Percentiles rank a stretch among this genome's conserved stretches.
phyloP scores from a whole-genome alignment of 108 stramenopile genomes.

The Epithemia pelagica region DNA sequence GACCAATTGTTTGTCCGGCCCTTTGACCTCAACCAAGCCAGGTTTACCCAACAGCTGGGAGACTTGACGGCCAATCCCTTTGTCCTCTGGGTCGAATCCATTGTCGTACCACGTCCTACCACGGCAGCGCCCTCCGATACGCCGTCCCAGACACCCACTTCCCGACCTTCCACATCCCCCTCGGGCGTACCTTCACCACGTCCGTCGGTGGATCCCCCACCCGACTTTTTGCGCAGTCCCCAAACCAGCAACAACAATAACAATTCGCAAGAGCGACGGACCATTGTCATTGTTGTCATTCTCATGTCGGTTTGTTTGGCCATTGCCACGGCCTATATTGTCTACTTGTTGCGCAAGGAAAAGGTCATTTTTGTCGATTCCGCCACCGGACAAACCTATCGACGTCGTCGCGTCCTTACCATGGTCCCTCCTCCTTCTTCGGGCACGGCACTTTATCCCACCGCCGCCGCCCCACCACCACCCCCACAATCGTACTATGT shows the following conservation, averaged over 20 bases:
- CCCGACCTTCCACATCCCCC: neutral
- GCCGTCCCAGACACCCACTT: neutral
- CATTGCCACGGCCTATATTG: neutral
- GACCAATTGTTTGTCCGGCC: neutral
- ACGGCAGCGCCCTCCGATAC: neutral
- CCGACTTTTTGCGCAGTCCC: neutral
- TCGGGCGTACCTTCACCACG: neutral
- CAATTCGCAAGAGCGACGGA: neutral
- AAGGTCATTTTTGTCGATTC: too few relatives aligned
- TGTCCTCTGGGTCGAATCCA: neutral
- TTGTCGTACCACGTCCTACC: neutral
- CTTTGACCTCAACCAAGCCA: neutral
- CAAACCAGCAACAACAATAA: neutral
- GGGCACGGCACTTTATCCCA: too few relatives aligned
- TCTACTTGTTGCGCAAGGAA: neutral
- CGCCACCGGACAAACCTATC: too few relatives aligned
- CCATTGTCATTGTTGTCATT: neutral
- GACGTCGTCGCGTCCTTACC: too few relatives aligned
- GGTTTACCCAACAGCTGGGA: neutral
- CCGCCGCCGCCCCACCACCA: too few relatives aligned
- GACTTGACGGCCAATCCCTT: neutral
- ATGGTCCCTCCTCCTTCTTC: too few relatives aligned
- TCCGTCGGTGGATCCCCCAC: too few relatives aligned
- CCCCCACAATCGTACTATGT: too few relatives aligned
- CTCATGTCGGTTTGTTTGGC: neutral